Evolutionary conservation across 768 basidiomycete species (phyloP), one percentile per base, ranked within the genome.

Genomic region (Lentinula guzmanii): DNA sequence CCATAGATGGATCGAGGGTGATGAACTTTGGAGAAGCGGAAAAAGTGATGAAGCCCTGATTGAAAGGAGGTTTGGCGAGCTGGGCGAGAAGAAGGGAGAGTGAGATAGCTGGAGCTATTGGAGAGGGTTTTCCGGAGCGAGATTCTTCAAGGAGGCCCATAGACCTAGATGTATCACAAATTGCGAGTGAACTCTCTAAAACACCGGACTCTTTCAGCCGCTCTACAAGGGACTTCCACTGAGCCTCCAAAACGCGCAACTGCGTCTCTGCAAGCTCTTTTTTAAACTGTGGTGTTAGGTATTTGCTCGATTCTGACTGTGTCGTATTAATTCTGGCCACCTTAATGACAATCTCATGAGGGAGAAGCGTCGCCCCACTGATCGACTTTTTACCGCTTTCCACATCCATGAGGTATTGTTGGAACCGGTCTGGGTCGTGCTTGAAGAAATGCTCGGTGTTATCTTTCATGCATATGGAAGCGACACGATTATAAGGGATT

Each of bases 161-260:
- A 8, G 86, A 87, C 0, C 86, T 88, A 0, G 86, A 89, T 16
- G 90, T 87, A 66, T 91, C 90, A 70, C 87, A 90, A 31, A 90
- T 66, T 0, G 89, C 89, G 28, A 91, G 67, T 9, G 80, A 77
- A 63, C 85, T 88, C 1, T 86, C 81, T 42, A 91, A 65, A n/a
- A 71, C 69, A 1, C 86, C 85, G 0, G 79, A 72, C 34, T 82
- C 81, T n/a, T 76, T 76, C 4, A 89, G 71, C 5, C 75, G 76
- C 16, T 75, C 71, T 37, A 90, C 71, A 48, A 90, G 75, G 0
- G 84, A 74, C 60, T 79, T 77, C 89, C 89, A 91, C 71, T 91
- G 89, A 0, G 78, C 82, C 63, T 90, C 82, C 5, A 83, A 67
- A 28, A 88, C 82, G 33, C 79, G 74, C 16, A 71, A 37, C 63